Evolutionary conservation across 345 rosid genomes (phyloP), one percentile per base, ranked within the genome.

Genomic region (Syzygium aqueum): DNA sequence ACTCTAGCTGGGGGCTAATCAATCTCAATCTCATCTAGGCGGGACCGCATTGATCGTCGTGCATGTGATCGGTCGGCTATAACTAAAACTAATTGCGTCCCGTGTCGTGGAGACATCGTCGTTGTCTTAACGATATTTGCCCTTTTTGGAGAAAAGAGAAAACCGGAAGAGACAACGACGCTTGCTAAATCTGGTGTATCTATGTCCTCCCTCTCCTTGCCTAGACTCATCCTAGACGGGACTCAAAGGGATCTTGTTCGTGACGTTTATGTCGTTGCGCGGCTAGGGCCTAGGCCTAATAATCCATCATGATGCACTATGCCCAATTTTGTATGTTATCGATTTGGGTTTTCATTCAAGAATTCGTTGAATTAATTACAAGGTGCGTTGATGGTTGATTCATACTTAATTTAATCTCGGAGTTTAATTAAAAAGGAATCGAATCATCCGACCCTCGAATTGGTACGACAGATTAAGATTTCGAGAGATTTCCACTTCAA

Each of bases 381-480:
- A 59, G 30, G 15, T 0, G 0, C 0, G 0, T 25, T 59, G 73
- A 7, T 65, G 22, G 1, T 65, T 33, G 8, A 65, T 30, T 65
- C 6, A 7, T 16, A 30, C 1, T 63, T 65, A 28, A 15, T 7
- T 30, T 3, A 22, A 8, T 65, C 30, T 7, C 8, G 40, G 40
- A 15, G 1, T 28, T 65, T 1, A 11, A 65, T 65, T 30, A 65
- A 30, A 11, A 43, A 43, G 46, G 46, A 43, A 15, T 65, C 0
- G 1, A 9, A 28, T 65, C 40, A 30, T 65, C 1, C 0, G 4
- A 9, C 43, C 16, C 0, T 0, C 0, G 1, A 0, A 3, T 14
- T n/a, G 37, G 21, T 14, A 0, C 28, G 5, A 14, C 28, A 2
- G 11, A 37, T 33, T 63, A 63, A 2, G 40, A 1, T 7, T 13